Conservation (phyloP, 768 basidiomycete species). For the Pluteus cervinus region DNA sequence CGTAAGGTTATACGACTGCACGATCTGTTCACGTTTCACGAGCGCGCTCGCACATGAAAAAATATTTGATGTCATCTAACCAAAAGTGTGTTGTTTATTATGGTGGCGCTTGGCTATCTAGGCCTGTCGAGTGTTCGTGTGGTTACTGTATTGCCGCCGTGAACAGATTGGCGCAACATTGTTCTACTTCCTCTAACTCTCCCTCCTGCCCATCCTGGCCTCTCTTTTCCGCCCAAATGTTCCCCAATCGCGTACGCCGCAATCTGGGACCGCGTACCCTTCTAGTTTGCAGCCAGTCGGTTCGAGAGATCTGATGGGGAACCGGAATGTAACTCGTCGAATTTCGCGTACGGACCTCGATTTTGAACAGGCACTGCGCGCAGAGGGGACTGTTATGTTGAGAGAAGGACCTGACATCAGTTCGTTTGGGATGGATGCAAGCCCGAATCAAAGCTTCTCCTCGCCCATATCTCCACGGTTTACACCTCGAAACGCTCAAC, state of each 20-base stretch:
- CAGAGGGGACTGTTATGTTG: slow-evolving; percentile 61
- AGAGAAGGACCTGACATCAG: slow-evolving; percentile 69
- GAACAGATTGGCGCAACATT: background rate
- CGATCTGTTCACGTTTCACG: no score
- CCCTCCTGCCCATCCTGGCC: slow-evolving; percentile 47
- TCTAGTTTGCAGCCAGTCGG: slow-evolving; percentile 48
- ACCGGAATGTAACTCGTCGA: slow-evolving; percentile 39
- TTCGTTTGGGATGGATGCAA: slow-evolving; percentile 49
- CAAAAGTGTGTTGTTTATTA: no score
- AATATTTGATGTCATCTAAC: no score
- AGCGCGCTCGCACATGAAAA: no score
- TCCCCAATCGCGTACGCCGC: slow-evolving; percentile 30
- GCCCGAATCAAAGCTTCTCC: slow-evolving; percentile 34
- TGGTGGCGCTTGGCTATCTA: no score
- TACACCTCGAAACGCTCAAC: slow-evolving; percentile 34
- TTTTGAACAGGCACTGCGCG: slow-evolving; percentile 71
- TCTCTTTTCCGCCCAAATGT: slow-evolving; percentile 54
- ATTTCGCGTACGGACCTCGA: slow-evolving; percentile 72
- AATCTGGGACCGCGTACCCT: slow-evolving; percentile 24
- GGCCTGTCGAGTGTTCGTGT: slow-evolving; percentile 6
- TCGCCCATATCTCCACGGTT: slow-evolving; percentile 31
- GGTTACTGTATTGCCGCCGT: slow-evolving; percentile 5
- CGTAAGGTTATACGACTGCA: slow-evolving; percentile 6
- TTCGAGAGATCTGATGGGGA: slow-evolving; percentile 38
- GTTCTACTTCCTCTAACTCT: slow-evolving; percentile 1